Base-by-base conservation (phyloP, 768 basidiomycete species). In the Leccinum obscurum region DNA sequence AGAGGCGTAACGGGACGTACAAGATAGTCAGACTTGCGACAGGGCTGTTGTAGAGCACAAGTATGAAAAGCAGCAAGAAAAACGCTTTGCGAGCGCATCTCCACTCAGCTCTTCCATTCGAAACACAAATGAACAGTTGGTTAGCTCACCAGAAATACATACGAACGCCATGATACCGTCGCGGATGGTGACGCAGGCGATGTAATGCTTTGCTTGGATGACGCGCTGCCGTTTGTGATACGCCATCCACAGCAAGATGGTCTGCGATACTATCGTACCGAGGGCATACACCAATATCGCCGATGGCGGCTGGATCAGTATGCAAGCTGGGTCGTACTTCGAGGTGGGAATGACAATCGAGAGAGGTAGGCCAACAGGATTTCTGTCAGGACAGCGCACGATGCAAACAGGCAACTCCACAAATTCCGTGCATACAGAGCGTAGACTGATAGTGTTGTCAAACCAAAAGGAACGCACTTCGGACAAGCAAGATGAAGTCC, bases 161-260 rank as follows among this genome's bases (percentile, higher is more conserved):
- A 26, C 11, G 24, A 49, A 49, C 13, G 24, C 20, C 41, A 44
- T 9, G 41, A 44, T 20, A 4, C 70, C 66, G 30, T 71, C 70
- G 3, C 71, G 64, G n/a, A 71, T 66, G 11, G 71, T 72, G 1
- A 68, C 41, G 14, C 58, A 69, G 10, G 60, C 61, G 30, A 67
- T 46, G 7, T 49, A 53, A 8, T 35, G 14, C 30, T 59, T 54
- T 10, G 26, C 17, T 51, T 39, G 61, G 24, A 9, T 13, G n/a
- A 15, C 32, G 10, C 17, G 55, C 8, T 58, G 28, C 26, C 60
- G 63, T 50, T 62, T 66, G 46, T 58, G 64, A 52, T 48, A 68
- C 6, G 62, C 58, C 51, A 71, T 44, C 61, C 56, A 63, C 22
- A 72, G 4, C 51, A 72, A 62, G 15, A 63, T 26, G n/a, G 34